Percentiles rank a stretch among this genome's conserved stretches.
Conservation (phyloP, 495 filamentous ascomycete genomes). For the Annulohypoxylon moriforme region DNA sequence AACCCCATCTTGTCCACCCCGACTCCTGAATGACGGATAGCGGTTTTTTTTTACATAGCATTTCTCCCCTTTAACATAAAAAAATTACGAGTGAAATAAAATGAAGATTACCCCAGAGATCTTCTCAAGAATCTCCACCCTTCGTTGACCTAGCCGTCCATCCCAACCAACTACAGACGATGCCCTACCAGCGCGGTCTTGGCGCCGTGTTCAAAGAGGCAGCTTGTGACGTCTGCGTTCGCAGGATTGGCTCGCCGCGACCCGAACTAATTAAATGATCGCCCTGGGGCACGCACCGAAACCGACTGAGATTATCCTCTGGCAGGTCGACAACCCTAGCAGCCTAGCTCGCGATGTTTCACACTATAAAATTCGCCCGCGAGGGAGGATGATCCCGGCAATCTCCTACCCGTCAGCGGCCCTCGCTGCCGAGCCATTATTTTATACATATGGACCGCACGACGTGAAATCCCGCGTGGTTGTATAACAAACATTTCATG, state of each 20-base stretch:
- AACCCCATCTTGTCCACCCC: conserved; percentile 31
- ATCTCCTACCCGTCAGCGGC: conserved; percentile 32
- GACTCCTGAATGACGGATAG: conserved; percentile 27
- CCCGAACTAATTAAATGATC: conserved; percentile 41
- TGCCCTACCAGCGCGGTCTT: conserved; percentile 18
- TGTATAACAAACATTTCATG: conserved; percentile 1
- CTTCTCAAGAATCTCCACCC: conserved; percentile 26
- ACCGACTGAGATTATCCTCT: conserved; percentile 41
- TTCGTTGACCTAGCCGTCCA: conserved; percentile 22
- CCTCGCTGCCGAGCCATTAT: conserved; percentile 24
- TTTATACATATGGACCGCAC: conserved; percentile 28
- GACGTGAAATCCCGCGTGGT: conserved; percentile 23
- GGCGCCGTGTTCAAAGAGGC: conserved; percentile 41
- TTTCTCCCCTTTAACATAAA: conserved; percentile 10
- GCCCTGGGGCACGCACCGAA: conserved; percentile 32
- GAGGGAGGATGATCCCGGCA: conserved; percentile 38
- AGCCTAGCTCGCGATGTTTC: conserved; percentile 44
- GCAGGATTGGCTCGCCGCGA: conserved; percentile 30
- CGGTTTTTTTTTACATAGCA: background rate
- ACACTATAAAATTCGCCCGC: conserved; percentile 27
- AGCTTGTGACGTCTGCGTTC: conserved; percentile 46
- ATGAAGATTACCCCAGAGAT: conserved; percentile 45
- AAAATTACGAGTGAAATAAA: conserved; percentile 22
- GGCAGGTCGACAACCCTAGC: conserved; percentile 32
- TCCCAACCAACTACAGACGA: conserved; percentile 34